Evolutionary conservation across 305 asterid species (phyloP), one percentile per base, ranked within the genome.

Genomic region (Salvia sclarea): DNA sequence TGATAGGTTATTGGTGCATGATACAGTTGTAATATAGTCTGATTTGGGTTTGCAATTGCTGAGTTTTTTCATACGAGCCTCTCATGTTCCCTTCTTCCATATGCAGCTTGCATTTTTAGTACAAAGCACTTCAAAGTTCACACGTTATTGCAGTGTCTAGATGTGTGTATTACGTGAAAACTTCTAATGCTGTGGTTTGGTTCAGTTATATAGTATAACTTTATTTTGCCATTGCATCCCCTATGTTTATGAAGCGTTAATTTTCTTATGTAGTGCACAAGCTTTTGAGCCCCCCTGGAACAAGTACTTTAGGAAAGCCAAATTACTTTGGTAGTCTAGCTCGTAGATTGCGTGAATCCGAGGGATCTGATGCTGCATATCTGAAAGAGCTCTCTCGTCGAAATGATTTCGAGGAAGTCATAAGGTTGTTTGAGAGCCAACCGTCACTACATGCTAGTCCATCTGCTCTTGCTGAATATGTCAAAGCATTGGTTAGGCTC

Each of bases 401-500:
- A 65, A 86, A 87, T 76, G 97, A 92, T 79, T 90, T 92, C 2
- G 99, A 91, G 71, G 84, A 85, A 60, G 97, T 91, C 75, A 94
- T 91, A 74, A 85, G 89, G 71, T 49, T 86, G 75, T 94, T 91
- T 18, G 88, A 85, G 81, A 69, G 84, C 72, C 89, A 86, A 64
- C 89, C 96, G 60, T 84, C 96, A 7, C 71, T 91, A 62, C 99
- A 91, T 72, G 78, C 90, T 69, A 89, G 77, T 41, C 95, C 88
- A 31, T 62, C 96, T 20, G 96, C 97, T 64, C 86, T 94, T 82
- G 84, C 89, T 22, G 97, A 91, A 71, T 91, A 94, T 80, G 97
- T 91, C 69, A 94, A 83, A 79, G 98, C 99, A 41, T 78, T 94
- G 69, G 95, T 94, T 70, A 94, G 80, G 86, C 95, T 86, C 71